phyloP scores from a whole-genome alignment of 2,329 filamentous ascomycete genomes.

The Fusarium mangiferae region DNA sequence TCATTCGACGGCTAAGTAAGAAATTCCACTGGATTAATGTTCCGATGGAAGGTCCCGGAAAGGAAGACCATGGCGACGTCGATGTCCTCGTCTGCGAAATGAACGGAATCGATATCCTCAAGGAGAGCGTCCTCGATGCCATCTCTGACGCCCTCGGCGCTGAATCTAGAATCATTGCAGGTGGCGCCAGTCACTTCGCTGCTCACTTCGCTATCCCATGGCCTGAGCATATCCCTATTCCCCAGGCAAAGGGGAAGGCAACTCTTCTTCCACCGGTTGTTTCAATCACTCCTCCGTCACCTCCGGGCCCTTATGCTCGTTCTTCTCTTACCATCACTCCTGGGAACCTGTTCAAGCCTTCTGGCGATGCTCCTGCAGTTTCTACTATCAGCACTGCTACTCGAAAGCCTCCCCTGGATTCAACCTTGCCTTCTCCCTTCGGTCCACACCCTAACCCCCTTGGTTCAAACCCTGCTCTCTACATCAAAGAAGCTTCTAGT shows the following conservation, averaged over 20 bases:
- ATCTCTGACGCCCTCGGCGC: constrained; percentile 55
- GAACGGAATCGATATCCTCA: constrained; percentile 12
- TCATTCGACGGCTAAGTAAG: constrained; percentile 56
- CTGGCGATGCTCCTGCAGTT: not conserved
- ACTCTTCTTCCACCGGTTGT: not conserved
- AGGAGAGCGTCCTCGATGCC: constrained; percentile 45
- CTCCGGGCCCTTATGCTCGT: not conserved
- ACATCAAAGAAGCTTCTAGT: not conserved
- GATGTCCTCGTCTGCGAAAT: constrained; percentile 71
- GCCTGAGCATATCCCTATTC: constrained; percentile 49
- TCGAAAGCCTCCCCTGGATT: not conserved
- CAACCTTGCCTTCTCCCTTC: not conserved
- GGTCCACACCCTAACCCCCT: not conserved
- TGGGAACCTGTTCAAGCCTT: not conserved
- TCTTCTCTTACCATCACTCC: not conserved
- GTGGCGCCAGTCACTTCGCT: constrained; percentile 36
- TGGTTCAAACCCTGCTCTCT: not conserved
- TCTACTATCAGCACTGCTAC: no score
- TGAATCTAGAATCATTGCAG: constrained; percentile 46
- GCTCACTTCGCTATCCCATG: constrained; percentile 67
- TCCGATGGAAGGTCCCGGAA: constrained; percentile 76
- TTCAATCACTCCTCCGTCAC: not conserved
- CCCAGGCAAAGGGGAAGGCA: not conserved
- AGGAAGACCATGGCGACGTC: constrained; percentile 76
- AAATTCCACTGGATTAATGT: constrained; percentile 64